Conservation (phyloP, 345 rosid genomes). For the Rhizophora mangle region DNA sequence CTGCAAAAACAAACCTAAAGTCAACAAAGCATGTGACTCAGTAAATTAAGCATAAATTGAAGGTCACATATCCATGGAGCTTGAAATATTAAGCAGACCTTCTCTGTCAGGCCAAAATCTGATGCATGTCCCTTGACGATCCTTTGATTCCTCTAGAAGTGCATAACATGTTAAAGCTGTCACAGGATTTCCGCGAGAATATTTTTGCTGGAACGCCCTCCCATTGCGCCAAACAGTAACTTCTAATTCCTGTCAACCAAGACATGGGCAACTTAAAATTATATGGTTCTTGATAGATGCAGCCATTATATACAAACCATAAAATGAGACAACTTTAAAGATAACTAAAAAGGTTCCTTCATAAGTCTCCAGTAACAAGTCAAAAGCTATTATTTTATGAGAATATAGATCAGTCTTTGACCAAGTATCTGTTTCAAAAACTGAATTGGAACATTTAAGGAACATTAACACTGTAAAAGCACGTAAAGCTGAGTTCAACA, state of each 20-base stretch:
- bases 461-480: not conserved
- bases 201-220: constrained; percentile 67
- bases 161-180: constrained; percentile 44
- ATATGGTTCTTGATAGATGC: too few relatives aligned
- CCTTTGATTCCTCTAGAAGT: constrained; percentile 59
- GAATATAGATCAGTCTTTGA: not conserved
- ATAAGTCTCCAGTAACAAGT: not conserved
- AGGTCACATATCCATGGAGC: not conserved
- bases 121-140: constrained; percentile 64
- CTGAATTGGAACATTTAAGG: not conserved
- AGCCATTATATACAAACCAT: not conserved
- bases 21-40: constrained; percentile 11
- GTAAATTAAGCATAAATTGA: constrained; percentile 8
- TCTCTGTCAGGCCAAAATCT: constrained; percentile 97
- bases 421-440: not conserved
- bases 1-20: constrained; percentile 36
- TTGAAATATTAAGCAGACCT: constrained; percentile 43
- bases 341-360: not conserved
- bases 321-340: not conserved
- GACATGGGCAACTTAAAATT: not conserved
- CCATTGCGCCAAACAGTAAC: constrained; percentile 93
- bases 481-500: too few relatives aligned
- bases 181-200: constrained; percentile 88
- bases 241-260: constrained; percentile 58
- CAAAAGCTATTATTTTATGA: not conserved